Percentiles rank a stretch among this genome's conserved stretches.
phyloP scores from a whole-genome alignment of 2,329 filamentous ascomycete species.

The Nakataea oryzae region DNA sequence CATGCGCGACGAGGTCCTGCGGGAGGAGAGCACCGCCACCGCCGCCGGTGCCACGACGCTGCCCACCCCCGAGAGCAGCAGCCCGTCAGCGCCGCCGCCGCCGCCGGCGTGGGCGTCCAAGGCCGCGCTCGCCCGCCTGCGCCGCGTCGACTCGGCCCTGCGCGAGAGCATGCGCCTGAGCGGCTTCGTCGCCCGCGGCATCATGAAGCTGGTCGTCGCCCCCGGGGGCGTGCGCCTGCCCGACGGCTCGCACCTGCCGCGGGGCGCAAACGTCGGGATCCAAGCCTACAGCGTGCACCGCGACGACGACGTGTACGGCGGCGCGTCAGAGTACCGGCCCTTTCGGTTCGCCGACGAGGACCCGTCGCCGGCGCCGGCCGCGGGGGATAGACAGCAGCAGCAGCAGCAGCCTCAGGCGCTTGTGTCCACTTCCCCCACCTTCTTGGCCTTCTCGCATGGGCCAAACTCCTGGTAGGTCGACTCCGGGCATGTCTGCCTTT shows the following conservation, averaged over 20 bases:
- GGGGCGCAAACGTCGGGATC: constrained; percentile 23
- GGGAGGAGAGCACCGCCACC: constrained; percentile 2
- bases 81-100: not conserved
- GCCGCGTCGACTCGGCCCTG: constrained; percentile 27
- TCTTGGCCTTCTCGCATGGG: constrained; percentile 25
- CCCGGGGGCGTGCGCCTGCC: constrained; percentile 20
- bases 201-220: constrained; percentile 24
- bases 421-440: constrained; percentile 20
- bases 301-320: constrained; percentile 20
- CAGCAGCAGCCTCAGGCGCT: constrained; percentile 11
- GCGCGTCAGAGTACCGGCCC: constrained; percentile 21
- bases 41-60: not conserved
- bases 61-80: constrained; percentile 2
- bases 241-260: constrained; percentile 19
- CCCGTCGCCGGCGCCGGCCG: no score
- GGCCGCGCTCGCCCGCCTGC: constrained; percentile 21
- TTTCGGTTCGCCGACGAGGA: constrained; percentile 24
- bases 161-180: constrained; percentile 30
- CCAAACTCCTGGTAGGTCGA: constrained; percentile 21
- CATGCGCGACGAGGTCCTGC: constrained; percentile 24
- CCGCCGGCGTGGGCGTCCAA: constrained; percentile 20
- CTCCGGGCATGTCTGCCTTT: not conserved
- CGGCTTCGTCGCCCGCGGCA: constrained; percentile 23
- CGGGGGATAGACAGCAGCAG: constrained; percentile 5
- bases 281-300: constrained; percentile 21